phyloP scores from a whole-genome alignment of 2,329 filamentous ascomycete species.

The Aureobasidium sp. region DNA sequence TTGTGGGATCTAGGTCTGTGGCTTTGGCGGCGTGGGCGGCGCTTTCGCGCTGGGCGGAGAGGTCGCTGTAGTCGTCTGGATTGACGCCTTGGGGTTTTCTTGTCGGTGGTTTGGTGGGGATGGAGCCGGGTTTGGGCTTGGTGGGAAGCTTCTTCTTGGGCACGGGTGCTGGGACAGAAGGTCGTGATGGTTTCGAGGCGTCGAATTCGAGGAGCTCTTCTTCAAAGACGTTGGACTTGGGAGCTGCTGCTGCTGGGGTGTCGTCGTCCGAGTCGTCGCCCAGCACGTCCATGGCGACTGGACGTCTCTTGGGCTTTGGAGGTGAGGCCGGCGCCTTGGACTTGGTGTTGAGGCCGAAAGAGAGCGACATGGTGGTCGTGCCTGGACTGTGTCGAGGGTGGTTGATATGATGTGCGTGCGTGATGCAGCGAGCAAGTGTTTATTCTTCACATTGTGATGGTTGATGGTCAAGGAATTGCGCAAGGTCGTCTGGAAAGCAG shows the following conservation, averaged over 20 bases:
- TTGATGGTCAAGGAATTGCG: not conserved
- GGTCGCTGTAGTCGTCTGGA: conserved; percentile 49
- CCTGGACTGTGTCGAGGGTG: not conserved
- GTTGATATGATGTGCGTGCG: not conserved
- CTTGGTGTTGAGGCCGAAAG: conserved; percentile 32
- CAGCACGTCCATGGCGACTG: conserved; percentile 20
- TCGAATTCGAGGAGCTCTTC: conserved; percentile 54
- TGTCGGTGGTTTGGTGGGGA: conserved; percentile 32
- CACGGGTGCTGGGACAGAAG: conserved; percentile 27
- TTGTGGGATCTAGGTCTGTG: conserved; percentile 60
- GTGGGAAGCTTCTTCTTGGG: conserved; percentile 22
- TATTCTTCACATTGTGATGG: not conserved
- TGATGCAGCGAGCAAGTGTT: not conserved
- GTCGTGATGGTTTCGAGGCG: conserved; percentile 33
- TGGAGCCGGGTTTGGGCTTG: conserved; percentile 21
- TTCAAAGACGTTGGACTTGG: conserved; percentile 30
- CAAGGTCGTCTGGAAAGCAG: not conserved
- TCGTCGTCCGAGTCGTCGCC: conserved; percentile 54
- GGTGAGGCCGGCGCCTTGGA: conserved; percentile 22
- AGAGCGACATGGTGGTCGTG: conserved; percentile 26
- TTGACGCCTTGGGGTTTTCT: conserved; percentile 31
- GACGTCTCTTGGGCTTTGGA: conserved; percentile 23
- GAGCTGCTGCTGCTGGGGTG: conserved; percentile 43
- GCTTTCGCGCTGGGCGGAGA: conserved; percentile 58
- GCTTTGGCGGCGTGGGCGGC: conserved; percentile 59